Conservation (phyloP, 2,329 filamentous ascomycete genomes). For the Plectosphaerella cucumerina region DNA sequence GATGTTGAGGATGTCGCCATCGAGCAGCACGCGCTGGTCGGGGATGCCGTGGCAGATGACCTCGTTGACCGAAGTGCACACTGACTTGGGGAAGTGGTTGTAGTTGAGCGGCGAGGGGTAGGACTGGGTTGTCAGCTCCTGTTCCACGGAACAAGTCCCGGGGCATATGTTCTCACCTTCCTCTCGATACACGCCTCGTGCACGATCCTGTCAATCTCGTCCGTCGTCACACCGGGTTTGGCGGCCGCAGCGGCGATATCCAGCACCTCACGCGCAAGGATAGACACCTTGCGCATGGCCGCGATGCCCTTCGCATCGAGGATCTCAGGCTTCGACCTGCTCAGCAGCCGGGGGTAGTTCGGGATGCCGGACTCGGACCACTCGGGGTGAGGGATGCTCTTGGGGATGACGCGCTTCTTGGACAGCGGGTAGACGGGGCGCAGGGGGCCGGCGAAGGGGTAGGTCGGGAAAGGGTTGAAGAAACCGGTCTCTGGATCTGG, state of each 20-base stretch:
- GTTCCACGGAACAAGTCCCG: too few relatives aligned
- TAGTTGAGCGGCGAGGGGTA: constrained; percentile 96
- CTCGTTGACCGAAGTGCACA: constrained; percentile 95
- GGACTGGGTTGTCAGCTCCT: constrained; percentile 50
- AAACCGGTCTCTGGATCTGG: constrained; percentile 84
- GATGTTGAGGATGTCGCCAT: constrained; percentile 96
- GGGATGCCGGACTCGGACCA: constrained; percentile 83
- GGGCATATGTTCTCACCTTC: constrained; percentile 57
- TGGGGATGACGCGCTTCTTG: constrained; percentile 66
- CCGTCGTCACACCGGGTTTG: constrained; percentile 90
- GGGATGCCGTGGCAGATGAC: constrained; percentile 99
- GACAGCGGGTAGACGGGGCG: constrained; percentile 87
- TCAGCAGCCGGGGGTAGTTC: constrained; percentile 56
- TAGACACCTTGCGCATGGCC: constrained; percentile 89
- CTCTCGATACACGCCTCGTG: constrained; percentile 93
- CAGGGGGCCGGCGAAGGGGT: constrained; percentile 73
- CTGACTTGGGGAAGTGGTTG: constrained; percentile 93
- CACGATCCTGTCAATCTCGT: constrained; percentile 90
- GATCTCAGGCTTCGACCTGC: constrained; percentile 77
- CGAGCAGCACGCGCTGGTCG: constrained; percentile 78
- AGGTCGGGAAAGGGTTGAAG: constrained; percentile 91
- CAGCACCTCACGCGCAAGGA: constrained; percentile 81
- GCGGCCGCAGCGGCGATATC: constrained; percentile 83
- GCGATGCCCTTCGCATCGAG: constrained; percentile 77
- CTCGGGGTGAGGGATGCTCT: constrained; percentile 77